These are phyloP conservation scores for Sclerotinia subarctica DNA, from an alignment of 2,329 filamentous ascomycete species.

Conservation along the genomic window DNA sequence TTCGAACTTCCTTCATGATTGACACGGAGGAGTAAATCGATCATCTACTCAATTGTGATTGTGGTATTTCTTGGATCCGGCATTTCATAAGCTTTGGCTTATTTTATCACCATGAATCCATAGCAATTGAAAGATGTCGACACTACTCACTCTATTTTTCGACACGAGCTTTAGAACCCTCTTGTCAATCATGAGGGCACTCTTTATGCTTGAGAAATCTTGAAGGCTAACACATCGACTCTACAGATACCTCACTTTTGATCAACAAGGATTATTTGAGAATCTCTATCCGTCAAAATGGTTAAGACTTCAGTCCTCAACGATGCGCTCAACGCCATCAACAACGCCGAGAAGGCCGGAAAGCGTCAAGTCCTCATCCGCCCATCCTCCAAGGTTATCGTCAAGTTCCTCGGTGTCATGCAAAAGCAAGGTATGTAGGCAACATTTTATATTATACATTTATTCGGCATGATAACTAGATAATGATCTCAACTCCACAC, in stretches of 20 bases:
- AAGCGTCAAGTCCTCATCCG: conserved; percentile 99
- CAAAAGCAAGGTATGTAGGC: conserved; percentile 91
- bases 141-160: conserved; percentile 62
- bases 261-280: conserved; percentile 62
- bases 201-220: conserved; percentile 62
- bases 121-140: conserved; percentile 43
- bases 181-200: conserved; percentile 57
- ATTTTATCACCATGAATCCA: conserved; percentile 18
- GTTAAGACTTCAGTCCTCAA: conserved; percentile 99
- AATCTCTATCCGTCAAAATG: conserved; percentile 88
- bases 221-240: conserved; percentile 57
- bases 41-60: conserved; percentile 35
- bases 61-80: background rate
- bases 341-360: conserved; percentile 99
- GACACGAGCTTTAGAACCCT: conserved; percentile 69
- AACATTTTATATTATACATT: conserved; percentile 21
- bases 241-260: conserved; percentile 64
- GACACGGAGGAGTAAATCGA: conserved; percentile 53
- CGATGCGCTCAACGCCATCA: conserved; percentile 98
- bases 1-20: conserved; percentile 38
- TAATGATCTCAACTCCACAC: conserved; percentile 80
- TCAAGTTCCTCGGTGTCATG: conserved; percentile 99
- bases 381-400: conserved; percentile 98
- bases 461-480: conserved; percentile 99
- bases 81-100: background rate